These are phyloP conservation scores for Fusarium liriodendri DNA, from an alignment of 2,329 filamentous ascomycete species.

Conservation along the genomic window DNA sequence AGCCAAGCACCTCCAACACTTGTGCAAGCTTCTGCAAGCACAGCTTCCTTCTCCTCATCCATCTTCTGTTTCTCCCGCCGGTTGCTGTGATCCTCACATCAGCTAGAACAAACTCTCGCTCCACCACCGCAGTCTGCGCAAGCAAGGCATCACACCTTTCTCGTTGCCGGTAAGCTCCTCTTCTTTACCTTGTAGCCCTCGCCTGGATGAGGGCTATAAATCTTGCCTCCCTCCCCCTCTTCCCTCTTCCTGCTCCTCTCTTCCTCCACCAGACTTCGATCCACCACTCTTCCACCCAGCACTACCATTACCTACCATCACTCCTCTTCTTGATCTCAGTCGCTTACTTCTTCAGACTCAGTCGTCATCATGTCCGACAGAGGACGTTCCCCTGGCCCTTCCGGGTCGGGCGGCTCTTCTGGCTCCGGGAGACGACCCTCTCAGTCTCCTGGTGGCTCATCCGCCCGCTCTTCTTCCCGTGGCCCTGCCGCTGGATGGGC, in stretches of 20 bases:
- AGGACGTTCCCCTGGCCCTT: conserved; percentile 43
- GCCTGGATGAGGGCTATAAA: conserved; percentile 1
- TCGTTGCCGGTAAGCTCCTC: conserved; percentile 20
- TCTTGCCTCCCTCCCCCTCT: neutral
- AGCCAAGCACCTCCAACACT: conserved; percentile 9
- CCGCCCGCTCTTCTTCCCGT: conserved; percentile 28
- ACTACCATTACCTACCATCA: neutral
- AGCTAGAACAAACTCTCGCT: conserved; percentile 11
- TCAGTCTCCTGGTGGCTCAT: conserved; percentile 34
- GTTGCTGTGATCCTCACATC: conserved; percentile 14
- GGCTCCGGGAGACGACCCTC: conserved; percentile 29
- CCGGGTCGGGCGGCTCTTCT: conserved; percentile 27
- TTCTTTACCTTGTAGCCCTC: neutral
- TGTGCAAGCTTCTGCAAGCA: conserved; percentile 1
- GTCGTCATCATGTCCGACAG: conserved; percentile 48
- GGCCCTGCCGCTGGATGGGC: conserved; percentile 40
- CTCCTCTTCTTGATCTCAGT: neutral
- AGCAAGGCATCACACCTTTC: neutral
- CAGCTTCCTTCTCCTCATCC: neutral
- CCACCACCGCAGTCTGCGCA: neutral
- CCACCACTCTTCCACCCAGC: neutral
- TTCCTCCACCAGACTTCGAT: conserved; percentile 4
- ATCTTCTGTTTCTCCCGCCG: neutral
- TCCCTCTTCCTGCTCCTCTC: neutral
- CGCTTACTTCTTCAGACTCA: conserved; percentile 10